Percentiles rank a stretch among this genome's conserved stretches.
These are phyloP conservation scores for Carex scoparia DNA, from an alignment of 176 grass and related monocot species.

Conservation along the genomic window DNA sequence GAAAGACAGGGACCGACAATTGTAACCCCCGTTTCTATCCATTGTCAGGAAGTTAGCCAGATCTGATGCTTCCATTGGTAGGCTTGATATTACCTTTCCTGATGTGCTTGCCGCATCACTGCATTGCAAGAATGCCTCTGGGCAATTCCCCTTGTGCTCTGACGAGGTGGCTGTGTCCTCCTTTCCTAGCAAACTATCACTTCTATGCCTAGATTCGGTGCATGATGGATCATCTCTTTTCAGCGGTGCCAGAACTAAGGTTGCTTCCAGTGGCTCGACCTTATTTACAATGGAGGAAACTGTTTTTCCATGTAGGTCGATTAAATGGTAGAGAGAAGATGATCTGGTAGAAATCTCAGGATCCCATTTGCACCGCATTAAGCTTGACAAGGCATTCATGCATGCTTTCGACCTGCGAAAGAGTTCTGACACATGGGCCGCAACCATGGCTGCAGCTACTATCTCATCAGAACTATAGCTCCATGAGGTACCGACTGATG, in stretches of 20 bases:
- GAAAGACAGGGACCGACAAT: slow-evolving; percentile 61
- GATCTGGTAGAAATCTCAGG: slow-evolving; percentile 75
- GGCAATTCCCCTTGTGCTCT: slow-evolving; percentile 38
- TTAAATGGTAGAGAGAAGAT: slow-evolving; percentile 95
- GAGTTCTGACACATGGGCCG: slow-evolving; percentile 95
- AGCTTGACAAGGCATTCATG: slow-evolving; percentile 71
- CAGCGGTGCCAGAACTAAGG: slow-evolving; percentile 46
- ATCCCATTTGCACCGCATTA: slow-evolving; percentile 88
- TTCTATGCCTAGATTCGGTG: slow-evolving; percentile 32
- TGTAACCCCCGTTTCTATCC: slow-evolving; percentile 83
- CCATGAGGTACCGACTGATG: slow-evolving; percentile 96
- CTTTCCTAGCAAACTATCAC: slow-evolving; percentile 26
- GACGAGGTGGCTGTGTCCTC: slow-evolving; percentile 44
- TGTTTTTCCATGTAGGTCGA: slow-evolving; percentile 93
- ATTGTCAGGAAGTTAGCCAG: slow-evolving; percentile 95
- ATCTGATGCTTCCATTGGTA: slow-evolving; percentile 85
- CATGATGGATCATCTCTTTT: slow-evolving; percentile 47
- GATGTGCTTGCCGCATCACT: slow-evolving; percentile 59
- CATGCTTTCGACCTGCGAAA: slow-evolving; percentile 87
- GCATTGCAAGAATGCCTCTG: slow-evolving; percentile 37
- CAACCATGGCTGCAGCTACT: slow-evolving; percentile 98
- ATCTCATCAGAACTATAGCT: slow-evolving; percentile 99
- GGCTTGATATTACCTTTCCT: slow-evolving; percentile 56
- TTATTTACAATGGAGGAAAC: slow-evolving; percentile 96
- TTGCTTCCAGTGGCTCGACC: slow-evolving; percentile 86